Evolutionary conservation across 495 filamentous ascomycete genomes (phyloP).

Genomic region (Penicillium fimorum): DNA sequence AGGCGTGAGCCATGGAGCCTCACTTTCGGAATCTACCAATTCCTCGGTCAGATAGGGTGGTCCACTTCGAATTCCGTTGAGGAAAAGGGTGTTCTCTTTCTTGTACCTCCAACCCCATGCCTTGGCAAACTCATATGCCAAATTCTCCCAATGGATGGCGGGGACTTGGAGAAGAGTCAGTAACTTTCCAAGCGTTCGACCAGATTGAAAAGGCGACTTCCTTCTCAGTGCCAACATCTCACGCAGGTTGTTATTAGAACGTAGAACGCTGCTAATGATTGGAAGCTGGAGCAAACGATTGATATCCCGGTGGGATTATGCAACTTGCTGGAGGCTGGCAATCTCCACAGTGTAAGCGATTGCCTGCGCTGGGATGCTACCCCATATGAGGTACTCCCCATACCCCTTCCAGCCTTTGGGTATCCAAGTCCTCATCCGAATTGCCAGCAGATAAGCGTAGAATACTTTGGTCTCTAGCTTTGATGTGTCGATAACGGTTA

Average conservation of each 20-base stretch:
- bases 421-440: slow-evolving; percentile 13
- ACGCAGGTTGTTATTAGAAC: not conserved
- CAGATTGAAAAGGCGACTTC: not conserved
- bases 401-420: slow-evolving; percentile 26
- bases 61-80: not conserved
- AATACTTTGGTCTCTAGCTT: slow-evolving; percentile 26
- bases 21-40: not conserved
- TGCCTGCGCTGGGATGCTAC: slow-evolving; percentile 18
- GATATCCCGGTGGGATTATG: slow-evolving; percentile 19
- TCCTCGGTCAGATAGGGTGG: not conserved
- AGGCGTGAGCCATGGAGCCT: not conserved
- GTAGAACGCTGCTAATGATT: not conserved
- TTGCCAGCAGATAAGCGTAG: slow-evolving; percentile 25
- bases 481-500: slow-evolving; percentile 33
- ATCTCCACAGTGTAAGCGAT: slow-evolving; percentile 32
- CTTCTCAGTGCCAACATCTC: not conserved
- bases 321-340: slow-evolving; percentile 20
- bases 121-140: not conserved
- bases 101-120: slow-evolving; percentile 1
- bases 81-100: not conserved
- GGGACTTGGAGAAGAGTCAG: not conserved
- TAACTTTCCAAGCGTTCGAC: not conserved
- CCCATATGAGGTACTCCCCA: slow-evolving; percentile 41
- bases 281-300: slow-evolving; percentile 26
- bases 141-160: not conserved